Percentiles rank a stretch among this genome's conserved stretches.
These are phyloP conservation scores for Bonia amplexicaulis DNA, from an alignment of 176 grass and related monocot species.

Conservation along the genomic window DNA sequence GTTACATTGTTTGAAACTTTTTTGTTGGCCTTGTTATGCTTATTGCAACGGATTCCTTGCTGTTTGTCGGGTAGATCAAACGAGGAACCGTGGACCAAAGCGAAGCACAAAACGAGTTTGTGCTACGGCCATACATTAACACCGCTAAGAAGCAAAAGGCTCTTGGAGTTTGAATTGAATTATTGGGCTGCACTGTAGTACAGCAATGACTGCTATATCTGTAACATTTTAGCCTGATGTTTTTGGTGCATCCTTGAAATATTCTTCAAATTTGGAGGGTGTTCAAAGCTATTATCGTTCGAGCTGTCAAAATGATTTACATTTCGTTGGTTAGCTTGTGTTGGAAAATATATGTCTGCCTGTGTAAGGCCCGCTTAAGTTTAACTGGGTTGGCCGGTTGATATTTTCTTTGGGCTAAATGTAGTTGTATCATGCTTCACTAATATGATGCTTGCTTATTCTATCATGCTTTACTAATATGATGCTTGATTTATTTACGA, in stretches of 20 bases:
- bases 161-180: slow-evolving; percentile 50
- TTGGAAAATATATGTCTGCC: too few species aligned
- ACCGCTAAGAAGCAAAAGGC: slow-evolving; percentile 69
- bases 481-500: too few species aligned
- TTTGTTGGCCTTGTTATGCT: neutral
- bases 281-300: neutral
- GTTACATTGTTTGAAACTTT: too few species aligned
- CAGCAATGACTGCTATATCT: neutral
- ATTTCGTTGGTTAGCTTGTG: too few species aligned
- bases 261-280: neutral
- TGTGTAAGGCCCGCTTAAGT: too few species aligned
- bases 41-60: neutral
- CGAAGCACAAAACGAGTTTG: slow-evolving; percentile 67
- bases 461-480: too few species aligned
- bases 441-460: too few species aligned
- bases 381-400: too few species aligned
- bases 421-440: too few species aligned
- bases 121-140: slow-evolving; percentile 70
- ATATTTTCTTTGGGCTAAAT: too few species aligned
- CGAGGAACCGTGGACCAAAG: slow-evolving; percentile 65
- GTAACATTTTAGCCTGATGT: neutral
- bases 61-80: slow-evolving; percentile 47
- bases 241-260: neutral
- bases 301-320: too few species aligned
- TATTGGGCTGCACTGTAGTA: neutral